Base-by-base conservation (phyloP, 208 protist genomes). In the Endotrypanum monterogeii region DNA sequence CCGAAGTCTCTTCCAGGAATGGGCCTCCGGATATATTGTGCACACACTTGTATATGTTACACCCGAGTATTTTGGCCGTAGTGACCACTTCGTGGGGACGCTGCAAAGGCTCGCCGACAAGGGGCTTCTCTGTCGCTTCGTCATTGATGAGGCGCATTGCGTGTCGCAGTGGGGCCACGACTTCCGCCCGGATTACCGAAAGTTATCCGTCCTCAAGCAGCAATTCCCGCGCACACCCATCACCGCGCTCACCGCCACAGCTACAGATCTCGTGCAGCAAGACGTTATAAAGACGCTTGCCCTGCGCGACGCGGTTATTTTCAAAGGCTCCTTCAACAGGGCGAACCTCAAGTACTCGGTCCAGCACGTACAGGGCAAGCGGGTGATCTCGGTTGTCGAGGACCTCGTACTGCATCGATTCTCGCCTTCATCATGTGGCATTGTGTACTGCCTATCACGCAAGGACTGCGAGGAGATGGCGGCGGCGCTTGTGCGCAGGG, bases 91-190 rank as follows among this genome's bases (percentile, higher is more conserved):
- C 73, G 76, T 92, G 6, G 77, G 82, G 46, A 82, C 69, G 56
- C 84, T 97, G 39, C 76, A 73, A 51, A 37, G 71, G 25, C 79
- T 95, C 28, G 83, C 84, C 3, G 74, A 85, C 39, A 82, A 80
- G 84, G 62, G 76, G 5, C 82, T 95, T 48, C 74, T 96, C 6
- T 84, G 73, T 71, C 87, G 88, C n/a, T 94, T 97, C 50, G 88
- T 94, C 72, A 85, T 99, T 65, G 98, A 99, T 73, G 98, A 99
- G 83, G 98, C 92, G 25, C 98, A 99, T 84, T 99, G 98, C 74
- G 88, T 99, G 9, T 98, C 97, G 18, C 95, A 99, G 86, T 99
- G 98, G 98, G 96, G 93, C 35, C 98, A 99, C 86, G 98, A 99
- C 85, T 99, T 99, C 78, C 88, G 93, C 23, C 92, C 90, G 4